These are phyloP conservation scores for Pezizomycotina sp. DNA, from an alignment of 2,329 filamentous ascomycete species.

Conservation along the genomic window DNA sequence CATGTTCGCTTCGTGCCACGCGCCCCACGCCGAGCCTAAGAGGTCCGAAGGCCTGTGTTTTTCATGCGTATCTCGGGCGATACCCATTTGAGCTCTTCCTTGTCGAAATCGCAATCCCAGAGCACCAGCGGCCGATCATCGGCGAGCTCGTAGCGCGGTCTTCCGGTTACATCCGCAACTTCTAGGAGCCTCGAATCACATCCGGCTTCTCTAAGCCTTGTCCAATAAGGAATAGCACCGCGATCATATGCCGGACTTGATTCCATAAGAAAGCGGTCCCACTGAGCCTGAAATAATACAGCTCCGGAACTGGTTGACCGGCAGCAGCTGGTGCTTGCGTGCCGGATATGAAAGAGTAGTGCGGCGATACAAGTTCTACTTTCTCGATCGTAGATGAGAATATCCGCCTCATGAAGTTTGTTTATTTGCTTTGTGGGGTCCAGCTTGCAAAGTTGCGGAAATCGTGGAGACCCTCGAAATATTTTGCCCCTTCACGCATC, in stretches of 20 bases:
- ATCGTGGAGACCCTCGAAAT: conserved; percentile 71
- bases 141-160: conserved; percentile 80
- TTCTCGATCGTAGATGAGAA: conserved; percentile 65
- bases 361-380: conserved; percentile 43
- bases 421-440: conserved; percentile 79
- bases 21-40: conserved; percentile 60
- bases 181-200: conserved; percentile 60
- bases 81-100: conserved; percentile 51
- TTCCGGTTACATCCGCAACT: conserved; percentile 49
- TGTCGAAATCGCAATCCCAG: conserved; percentile 86
- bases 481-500: conserved; percentile 67
- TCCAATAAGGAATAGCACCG: conserved; percentile 76
- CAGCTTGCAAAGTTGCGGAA: conserved; percentile 94
- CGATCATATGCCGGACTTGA: conserved; percentile 90
- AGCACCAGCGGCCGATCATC: conserved; percentile 77
- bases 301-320: conserved; percentile 29
- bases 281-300: conserved; percentile 77
- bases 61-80: conserved; percentile 46
- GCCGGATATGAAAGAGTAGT: conserved; percentile 29
- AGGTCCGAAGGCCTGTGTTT: conserved; percentile 45
- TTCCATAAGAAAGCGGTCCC: conserved; percentile 95
- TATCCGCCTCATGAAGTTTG: conserved; percentile 63
- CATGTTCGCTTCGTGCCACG: conserved; percentile 73
- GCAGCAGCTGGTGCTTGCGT: conserved; percentile 1
- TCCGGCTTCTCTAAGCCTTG: conserved; percentile 67